Base-by-base conservation (phyloP, 345 rosid species). In the Chamaenerion angustifolium region DNA sequence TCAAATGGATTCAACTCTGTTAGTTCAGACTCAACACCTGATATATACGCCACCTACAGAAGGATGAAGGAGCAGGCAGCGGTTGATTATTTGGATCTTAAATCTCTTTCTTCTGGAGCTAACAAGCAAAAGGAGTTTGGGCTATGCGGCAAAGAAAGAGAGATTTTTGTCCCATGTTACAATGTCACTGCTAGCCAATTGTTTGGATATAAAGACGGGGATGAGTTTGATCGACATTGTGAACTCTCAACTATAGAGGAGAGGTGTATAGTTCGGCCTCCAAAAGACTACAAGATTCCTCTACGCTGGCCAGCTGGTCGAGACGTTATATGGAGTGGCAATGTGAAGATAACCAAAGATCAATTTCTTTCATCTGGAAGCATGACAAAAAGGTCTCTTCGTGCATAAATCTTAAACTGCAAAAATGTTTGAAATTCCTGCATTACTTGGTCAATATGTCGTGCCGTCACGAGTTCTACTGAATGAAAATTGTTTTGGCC, bases 291-390 rank as follows among this genome's bases (percentile, higher is more conserved):
- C 65, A 87, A 92, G 74, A 84, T 73, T 59, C 95, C 99, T 27
- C 71, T 88, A 42, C 72, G 84, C 56, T 92, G 99, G 99, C 99
- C 99, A 4, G 70, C 75, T 62, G 96, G 95, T 61, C 74, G 81
- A 68, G 96, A 93, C 70, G 85, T 88, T 52, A 93, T 93, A 68
- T 93, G 99, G 96, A 88, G 80, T 56, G 95, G 77, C 57, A 93
- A 93, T 62, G 86, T 93, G 60, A 85, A 85, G 86, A 79, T 93
- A 48, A 82, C 84, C 12, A 82, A 85, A 64, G 99, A 93, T 45
- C 99, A 88, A 58, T 93, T 93, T 75, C 99, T 93, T 75, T 82
- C 94, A 0, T 93, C 96, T 42, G 96, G 99, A 69, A 85, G 88
- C 64, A 66, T 93, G 79, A 93, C 99, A 27, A 92, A 90, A 44